Evolutionary conservation across 345 rosid genomes (phyloP), one percentile per base, ranked within the genome.

Genomic region (Salix dunnii): DNA sequence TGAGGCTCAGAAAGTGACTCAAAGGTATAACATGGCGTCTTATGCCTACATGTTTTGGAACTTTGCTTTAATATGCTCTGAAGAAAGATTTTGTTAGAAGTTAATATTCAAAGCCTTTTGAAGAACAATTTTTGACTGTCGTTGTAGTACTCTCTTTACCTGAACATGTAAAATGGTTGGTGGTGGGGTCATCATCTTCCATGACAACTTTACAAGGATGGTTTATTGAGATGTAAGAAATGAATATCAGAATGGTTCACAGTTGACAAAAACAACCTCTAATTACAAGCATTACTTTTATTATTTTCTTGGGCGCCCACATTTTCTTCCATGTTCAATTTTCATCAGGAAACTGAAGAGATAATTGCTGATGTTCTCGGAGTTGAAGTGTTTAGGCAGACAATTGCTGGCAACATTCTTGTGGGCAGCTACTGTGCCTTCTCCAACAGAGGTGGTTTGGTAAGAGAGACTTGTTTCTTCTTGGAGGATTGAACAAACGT

Each of bases 301-400:
- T 53, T 2, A 7, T 42, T 53, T 86, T 89, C 43, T 83, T 90
- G 73, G 90, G 87, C 68, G 46, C 74, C 68, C 7, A 74, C 63
- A 11, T 25, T 25, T 27, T 3, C 67, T 28, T 43, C 61, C 8
- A 18, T 46, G 0, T 67, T 13, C 0, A 3, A 25, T 31, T 30
- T 7, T 55, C 23, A 36, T 30, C 69, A 76, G 79, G 74, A 96
- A 84, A 96, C 98, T 0, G 99, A 94, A 83, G 99, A 96, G 81
- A 84, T 94, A 67, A 92, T 92, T 65, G 93, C 98, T 0, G 99
- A 96, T 88, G 99, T 96, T 77, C 98, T 96, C 68, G 97, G 97
- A 10, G 99, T 96, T 55, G 99, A 96, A 87, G 98, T 94, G 62
- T 96, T 94, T 72, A 84, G 98, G 82, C 98, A 93, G 89, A 92